A percentile compares a stretch with the other conserved stretches of the same genome.
Conservation (phyloP, 441 rosid genomes). For the Aleurites moluccanus region DNA sequence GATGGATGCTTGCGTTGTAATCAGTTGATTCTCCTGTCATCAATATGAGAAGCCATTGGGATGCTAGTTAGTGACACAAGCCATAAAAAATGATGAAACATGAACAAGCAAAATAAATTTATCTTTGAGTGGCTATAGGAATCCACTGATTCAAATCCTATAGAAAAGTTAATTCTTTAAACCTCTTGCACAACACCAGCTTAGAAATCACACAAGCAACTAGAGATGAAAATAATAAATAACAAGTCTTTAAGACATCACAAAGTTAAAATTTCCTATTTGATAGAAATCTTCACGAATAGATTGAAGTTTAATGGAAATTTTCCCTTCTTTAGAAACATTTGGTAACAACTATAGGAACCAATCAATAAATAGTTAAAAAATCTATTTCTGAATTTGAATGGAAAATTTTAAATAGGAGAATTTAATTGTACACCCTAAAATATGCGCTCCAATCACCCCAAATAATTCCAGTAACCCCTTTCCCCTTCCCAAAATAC, state of each 20-base stretch:
- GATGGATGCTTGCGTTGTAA: conserved; percentile 42
- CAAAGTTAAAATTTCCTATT: not conserved
- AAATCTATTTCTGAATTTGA: not conserved
- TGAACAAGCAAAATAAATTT: not conserved
- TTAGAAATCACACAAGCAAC: not conserved
- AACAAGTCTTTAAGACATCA: not conserved
- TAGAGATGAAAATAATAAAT: not conserved
- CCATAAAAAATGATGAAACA: not conserved
- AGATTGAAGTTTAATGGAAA: not conserved
- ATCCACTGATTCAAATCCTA: not conserved
- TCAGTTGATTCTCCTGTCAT: conserved; percentile 40
- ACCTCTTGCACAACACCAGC: not conserved
- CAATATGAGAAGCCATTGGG: conserved; percentile 2
- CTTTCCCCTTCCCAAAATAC: not conserved
- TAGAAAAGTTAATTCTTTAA: not conserved
- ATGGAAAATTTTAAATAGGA: not conserved
- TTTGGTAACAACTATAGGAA: not conserved
- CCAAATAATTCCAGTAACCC: not conserved
- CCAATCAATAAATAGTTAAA: not conserved
- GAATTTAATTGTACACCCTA: conserved; percentile 6
- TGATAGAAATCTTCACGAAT: not conserved
- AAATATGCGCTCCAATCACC: not conserved
- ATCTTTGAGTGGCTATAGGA: not conserved
- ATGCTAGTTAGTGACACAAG: not conserved
- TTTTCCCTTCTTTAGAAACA: conserved; percentile 1